Base-by-base conservation (phyloP, 306 rosid species). In the Purshia tridentata region DNA sequence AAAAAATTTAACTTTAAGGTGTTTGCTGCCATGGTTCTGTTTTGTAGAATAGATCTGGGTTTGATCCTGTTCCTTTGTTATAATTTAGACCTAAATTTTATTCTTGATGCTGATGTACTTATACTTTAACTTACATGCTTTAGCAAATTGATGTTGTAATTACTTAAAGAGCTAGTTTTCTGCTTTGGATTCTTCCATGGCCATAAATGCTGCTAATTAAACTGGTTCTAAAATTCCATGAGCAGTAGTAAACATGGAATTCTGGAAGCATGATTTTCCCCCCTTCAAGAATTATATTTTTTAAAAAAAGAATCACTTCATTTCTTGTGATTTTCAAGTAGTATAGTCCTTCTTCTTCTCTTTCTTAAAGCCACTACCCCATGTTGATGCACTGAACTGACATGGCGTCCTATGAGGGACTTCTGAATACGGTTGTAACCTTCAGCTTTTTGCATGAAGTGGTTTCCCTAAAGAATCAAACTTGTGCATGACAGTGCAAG, bases 371-470 rank as follows among this genome's bases (percentile, higher is more conserved):
- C 54, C 54, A 49, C 18, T 49, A 49, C 54, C n/a, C 2, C 54
- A 49, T 49, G 54, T 49, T 14, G 18, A 49, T 49, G 2, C 54
- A 49, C 54, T 49, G 29, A 58, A 58, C 5, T 14, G 64, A 4
- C 60, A 58, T 58, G 64, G 15, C 6, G 13, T 12, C n/a, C 16
- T 49, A 6, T 15, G 39, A 29, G 64, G n/a, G 40, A 13, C 48
- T 15, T 44, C 53, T 20, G 35, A 11, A 9, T 55, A 56, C 48
- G 37, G 46, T 55, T 42, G 42, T 9, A 40, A 42, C 65, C 54
- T 70, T 54, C 29, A 55, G 65, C 51, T 55, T 41, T 48, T 20
- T 70, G 41, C 45, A 69, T 7, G 63, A 69, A 70, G 42, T 53
- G 46, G 20, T 19, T 54, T 4, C 61, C 51, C 11, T 51, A 37